A percentile compares a stretch with the other conserved stretches of the same genome.
phyloP scores from a whole-genome alignment of 441 rosid species.

The Pelargonium australe region DNA sequence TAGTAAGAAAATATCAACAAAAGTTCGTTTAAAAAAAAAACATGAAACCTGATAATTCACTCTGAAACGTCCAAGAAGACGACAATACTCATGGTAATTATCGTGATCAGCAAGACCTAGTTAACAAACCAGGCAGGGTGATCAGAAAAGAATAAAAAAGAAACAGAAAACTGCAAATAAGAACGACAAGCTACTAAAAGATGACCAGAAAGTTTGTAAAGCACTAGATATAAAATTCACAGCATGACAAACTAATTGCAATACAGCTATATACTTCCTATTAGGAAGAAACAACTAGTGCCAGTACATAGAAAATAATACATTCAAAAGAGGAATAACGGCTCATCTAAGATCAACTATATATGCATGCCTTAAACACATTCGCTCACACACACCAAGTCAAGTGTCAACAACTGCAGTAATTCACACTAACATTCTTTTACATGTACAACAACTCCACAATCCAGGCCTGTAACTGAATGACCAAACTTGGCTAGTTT shows the following conservation, averaged over 20 bases:
- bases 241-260: not conserved
- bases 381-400: not conserved
- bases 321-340: not conserved
- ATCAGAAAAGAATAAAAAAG: not conserved
- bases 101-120: conserved; percentile 99
- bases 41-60: conserved; percentile 82
- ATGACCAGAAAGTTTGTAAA: not conserved
- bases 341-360: not conserved
- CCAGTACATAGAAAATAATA: not conserved
- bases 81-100: conserved; percentile 97
- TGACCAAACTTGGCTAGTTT: not conserved
- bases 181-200: not conserved
- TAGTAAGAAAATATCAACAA: not conserved
- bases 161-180: not conserved
- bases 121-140: conserved; percentile 12
- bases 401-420: not conserved
- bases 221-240: not conserved
- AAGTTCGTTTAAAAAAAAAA: not conserved
- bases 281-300: not conserved
- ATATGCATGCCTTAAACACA: not conserved
- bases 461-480: not conserved
- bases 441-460: not conserved
- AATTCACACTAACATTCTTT: not conserved
- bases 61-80: conserved; percentile 96
- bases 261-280: not conserved